These are phyloP conservation scores for Malus hybrid DNA, from an alignment of 331 rosid genomes.

Conservation along the genomic window DNA sequence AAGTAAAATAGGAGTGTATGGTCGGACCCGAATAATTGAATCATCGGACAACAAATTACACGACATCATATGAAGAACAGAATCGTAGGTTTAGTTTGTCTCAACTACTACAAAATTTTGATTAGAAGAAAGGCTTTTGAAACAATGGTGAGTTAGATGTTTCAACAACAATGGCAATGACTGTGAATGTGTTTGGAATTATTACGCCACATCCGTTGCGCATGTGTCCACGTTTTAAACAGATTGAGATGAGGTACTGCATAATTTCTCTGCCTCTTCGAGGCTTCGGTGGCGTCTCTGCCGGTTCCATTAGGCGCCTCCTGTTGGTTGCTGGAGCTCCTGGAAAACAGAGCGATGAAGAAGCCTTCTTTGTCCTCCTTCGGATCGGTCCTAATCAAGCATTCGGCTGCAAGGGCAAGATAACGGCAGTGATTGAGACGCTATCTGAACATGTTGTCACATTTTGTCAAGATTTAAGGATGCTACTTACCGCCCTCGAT, in stretches of 20 bases:
- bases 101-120: neutral
- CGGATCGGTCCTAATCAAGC: constrained; percentile 62
- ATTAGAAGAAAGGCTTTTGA: no score
- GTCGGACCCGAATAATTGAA: no score
- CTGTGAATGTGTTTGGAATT: no score
- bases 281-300: no score
- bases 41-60: no score
- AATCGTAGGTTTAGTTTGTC: neutral
- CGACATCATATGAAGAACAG: neutral
- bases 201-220: no score
- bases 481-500: constrained; percentile 60
- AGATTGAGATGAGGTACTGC: constrained; percentile 8
- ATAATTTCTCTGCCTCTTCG: no score
- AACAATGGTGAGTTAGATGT: no score
- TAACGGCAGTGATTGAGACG: neutral
- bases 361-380: constrained; percentile 76
- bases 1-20: no score
- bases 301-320: neutral
- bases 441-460: neutral
- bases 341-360: constrained; percentile 61
- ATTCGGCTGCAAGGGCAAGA: constrained; percentile 37
- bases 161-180: neutral
- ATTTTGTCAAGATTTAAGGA: neutral
- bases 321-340: neutral
- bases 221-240: constrained; percentile 6